phyloP scores from a whole-genome alignment of 2,329 filamentous ascomycete genomes.

The Endocalyx cinctus region DNA sequence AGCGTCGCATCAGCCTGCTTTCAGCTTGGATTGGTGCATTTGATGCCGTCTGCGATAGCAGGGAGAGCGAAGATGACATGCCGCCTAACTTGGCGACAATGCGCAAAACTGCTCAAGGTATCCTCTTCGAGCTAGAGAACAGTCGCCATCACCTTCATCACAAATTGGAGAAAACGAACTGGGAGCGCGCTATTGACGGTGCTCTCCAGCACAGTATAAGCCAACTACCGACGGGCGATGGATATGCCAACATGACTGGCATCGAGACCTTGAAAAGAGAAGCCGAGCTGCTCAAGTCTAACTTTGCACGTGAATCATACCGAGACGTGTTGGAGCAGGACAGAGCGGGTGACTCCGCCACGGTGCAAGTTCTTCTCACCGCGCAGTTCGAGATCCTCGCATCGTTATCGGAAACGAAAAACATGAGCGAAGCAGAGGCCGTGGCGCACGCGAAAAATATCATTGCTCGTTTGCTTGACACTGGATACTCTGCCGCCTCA shows the following conservation, averaged over 20 bases:
- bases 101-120: slow-evolving; percentile 83
- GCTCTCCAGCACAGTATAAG: slow-evolving; percentile 80
- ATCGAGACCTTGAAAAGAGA: slow-evolving; percentile 71
- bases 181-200: slow-evolving; percentile 83
- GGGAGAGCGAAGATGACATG: slow-evolving; percentile 63
- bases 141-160: slow-evolving; percentile 90
- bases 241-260: slow-evolving; percentile 60
- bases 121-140: slow-evolving; percentile 81
- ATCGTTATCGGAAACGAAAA: slow-evolving; percentile 74
- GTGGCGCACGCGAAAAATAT: slow-evolving; percentile 73
- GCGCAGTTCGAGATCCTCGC: slow-evolving; percentile 90
- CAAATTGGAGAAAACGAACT: slow-evolving; percentile 71
- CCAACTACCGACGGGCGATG: slow-evolving; percentile 71
- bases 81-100: slow-evolving; percentile 67
- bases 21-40: slow-evolving; percentile 92
- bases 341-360: slow-evolving; percentile 69
- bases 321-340: slow-evolving; percentile 78
- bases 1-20: slow-evolving; percentile 80
- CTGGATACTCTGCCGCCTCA: slow-evolving; percentile 67
- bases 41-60: slow-evolving; percentile 70
- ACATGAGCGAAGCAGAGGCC: slow-evolving; percentile 79
- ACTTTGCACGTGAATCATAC: slow-evolving; percentile 76
- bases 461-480: slow-evolving; percentile 72
- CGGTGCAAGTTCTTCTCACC: slow-evolving; percentile 77
- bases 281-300: slow-evolving; percentile 78